These are phyloP conservation scores for Vachellia pachyceras DNA, from an alignment of 306 rosid genomes.

Conservation along the genomic window DNA sequence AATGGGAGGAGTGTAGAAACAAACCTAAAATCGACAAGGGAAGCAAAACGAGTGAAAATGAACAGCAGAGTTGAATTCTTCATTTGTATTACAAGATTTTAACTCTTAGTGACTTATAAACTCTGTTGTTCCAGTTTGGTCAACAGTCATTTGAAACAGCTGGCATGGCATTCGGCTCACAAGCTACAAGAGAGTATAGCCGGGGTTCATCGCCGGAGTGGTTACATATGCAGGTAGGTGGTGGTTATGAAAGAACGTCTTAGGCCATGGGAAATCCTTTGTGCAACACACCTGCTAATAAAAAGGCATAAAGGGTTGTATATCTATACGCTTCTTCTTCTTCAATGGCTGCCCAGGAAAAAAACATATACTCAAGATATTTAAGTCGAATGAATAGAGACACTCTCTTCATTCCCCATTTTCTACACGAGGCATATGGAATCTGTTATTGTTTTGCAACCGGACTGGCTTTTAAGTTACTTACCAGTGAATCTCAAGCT, in stretches of 20 bases:
- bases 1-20: background rate
- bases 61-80: constrained; percentile 12
- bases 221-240: constrained; percentile 97
- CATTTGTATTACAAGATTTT: constrained; percentile 29
- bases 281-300: constrained; percentile 47
- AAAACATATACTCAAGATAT: constrained; percentile 55
- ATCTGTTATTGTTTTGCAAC: constrained; percentile 49
- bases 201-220: constrained; percentile 86
- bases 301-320: constrained; percentile 48
- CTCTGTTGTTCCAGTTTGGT: constrained; percentile 59
- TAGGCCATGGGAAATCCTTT: constrained; percentile 47
- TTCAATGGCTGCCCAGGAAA: constrained; percentile 44
- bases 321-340: constrained; percentile 44
- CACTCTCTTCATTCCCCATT: constrained; percentile 32
- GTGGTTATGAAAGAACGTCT: constrained; percentile 76
- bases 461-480: constrained; percentile 40
- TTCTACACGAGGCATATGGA: constrained; percentile 55
- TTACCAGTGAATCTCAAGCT: constrained; percentile 51
- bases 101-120: constrained; percentile 40
- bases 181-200: constrained; percentile 73
- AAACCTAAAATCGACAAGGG: constrained; percentile 4
- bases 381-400: constrained; percentile 46
- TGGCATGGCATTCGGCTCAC: constrained; percentile 68
- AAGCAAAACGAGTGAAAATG: constrained; percentile 9
- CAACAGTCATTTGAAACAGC: constrained; percentile 72